Base-by-base conservation (phyloP, 2,329 filamentous ascomycete species). In the Aspergillus melleus region DNA sequence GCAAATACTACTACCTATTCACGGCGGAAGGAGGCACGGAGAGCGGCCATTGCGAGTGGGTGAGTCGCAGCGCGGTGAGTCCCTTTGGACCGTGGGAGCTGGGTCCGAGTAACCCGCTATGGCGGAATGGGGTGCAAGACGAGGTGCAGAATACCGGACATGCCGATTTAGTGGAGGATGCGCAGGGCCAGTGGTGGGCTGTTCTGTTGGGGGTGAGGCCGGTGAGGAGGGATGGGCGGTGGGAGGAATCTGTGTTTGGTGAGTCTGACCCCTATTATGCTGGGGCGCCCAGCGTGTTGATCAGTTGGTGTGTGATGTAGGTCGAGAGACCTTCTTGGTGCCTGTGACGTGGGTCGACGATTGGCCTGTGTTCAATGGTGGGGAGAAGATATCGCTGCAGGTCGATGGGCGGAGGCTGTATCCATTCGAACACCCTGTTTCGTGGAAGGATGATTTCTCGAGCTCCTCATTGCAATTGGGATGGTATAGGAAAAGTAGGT, bases 41-140 rank as follows among this genome's bases (percentile, higher is more conserved):
- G 5, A 86, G 84, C 60, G 79, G 83, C 0, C 87, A 90, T 65
- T 83, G 85, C 2, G 83, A 82, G 66, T 89, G 86, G 29, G 79
- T 90, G 2, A 74, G 77, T 54, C 78, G 83, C 75, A 87, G 61
- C 78, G 83, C 54, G 77, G 81, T 6, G 68, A 77, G 56, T 65
- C 81, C 69, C 70, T 86, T 84, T 77, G 87, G 87, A 0, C 86
- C 87, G 0, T 90, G 88, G 72, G 83, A 87, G 65, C 71, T 80
- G 1, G 85, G 86, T 42, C 85, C 86, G 0, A 73, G 83, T 51
- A 84, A 86, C 57, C 79, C 86, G 50, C 79, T 89, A 47, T 74
- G 88, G 50, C 83, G 76, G 3, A 83, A 83, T 56, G 79, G 79
- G 0, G 70, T 76, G 0, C 71, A 78, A 4, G 80, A 83, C 49